Evolutionary conservation across 495 filamentous ascomycete species (phyloP).

Genomic region (Tetracladium marchalianum): DNA sequence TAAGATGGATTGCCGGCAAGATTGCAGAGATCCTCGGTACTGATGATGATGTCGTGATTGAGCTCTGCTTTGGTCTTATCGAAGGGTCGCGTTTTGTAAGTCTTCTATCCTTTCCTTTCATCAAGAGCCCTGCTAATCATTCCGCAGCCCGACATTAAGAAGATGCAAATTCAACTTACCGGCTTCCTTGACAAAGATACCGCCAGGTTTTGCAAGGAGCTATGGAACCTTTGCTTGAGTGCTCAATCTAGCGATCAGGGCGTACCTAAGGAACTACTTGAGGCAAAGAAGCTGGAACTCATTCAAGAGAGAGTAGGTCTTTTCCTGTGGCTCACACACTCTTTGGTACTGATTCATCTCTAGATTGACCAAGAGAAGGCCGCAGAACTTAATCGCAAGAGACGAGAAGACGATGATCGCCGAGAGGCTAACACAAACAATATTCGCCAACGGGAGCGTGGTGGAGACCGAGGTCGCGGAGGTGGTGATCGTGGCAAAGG

Average conservation of each 20-base stretch:
- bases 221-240: conserved; percentile 86
- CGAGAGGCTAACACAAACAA: conserved; percentile 51
- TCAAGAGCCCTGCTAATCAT: conserved; percentile 1
- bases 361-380: conserved; percentile 79
- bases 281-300: conserved; percentile 91
- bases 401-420: conserved; percentile 49
- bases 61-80: conserved; percentile 82
- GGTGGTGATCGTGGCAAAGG: conserved; percentile 40
- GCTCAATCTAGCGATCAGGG: conserved; percentile 82
- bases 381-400: conserved; percentile 57
- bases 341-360: background rate
- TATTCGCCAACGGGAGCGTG: conserved; percentile 63
- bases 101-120: conserved; percentile 9
- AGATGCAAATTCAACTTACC: conserved; percentile 84
- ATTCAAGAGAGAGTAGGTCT: conserved; percentile 76
- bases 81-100: conserved; percentile 73
- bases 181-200: conserved; percentile 95
- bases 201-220: conserved; percentile 79
- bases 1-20: conserved; percentile 82
- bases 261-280: conserved; percentile 86
- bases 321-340: background rate
- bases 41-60: conserved; percentile 92
- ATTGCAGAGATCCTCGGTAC: conserved; percentile 78
- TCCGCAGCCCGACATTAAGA: conserved; percentile 83
- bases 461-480: conserved; percentile 55